Base-by-base conservation (phyloP, 2,329 filamentous ascomycete species). In the Xylaria sp. region DNA sequence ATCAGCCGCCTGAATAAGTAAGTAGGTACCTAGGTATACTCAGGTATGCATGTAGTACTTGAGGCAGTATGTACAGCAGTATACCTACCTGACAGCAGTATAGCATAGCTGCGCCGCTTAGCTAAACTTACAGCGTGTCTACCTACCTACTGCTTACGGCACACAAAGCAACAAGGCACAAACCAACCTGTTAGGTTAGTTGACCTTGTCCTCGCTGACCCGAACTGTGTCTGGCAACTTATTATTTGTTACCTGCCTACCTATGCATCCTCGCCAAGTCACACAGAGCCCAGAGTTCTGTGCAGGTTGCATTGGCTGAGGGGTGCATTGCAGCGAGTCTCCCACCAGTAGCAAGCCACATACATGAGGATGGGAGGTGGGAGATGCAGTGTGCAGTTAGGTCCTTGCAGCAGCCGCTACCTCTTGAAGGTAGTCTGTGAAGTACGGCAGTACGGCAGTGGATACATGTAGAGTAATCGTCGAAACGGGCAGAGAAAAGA, bases 271-370 rank as follows among this genome's bases (percentile, higher is more conserved):
- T 43, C 28, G 50, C 64, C 64, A 63, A 64, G 64, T 57, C 64
- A 60, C 57, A 23, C 46, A 66, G 28, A 62, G 32, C 58, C 57
- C 59, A 60, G 30, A 66, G 67, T 67, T 13, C 67, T 67, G 56
- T 67, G 60, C 56, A 67, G 57, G 60, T 61, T 67, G 64, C 67
- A 62, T 67, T 43, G 52, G 60, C 60, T 67, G 67, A 64, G 64
- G 53, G 43, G 39, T 67, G 60, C 64, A 63, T 67, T 67, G 67
- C 64, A 67, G 67, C 60, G 45, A 53, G 34, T 43, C 61, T 57
- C 53, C 65, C 52, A 25, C 67, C 60, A 67, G 67, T 69, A 64
- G 52, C 45, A 53, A 34, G 60, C 46, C 20, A 23, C 30, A 18
- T 15, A 53, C 48, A 34, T 18, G 48, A 32, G 13, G 3, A 50